Percentiles rank a stretch among this genome's conserved stretches.
phyloP scores from a whole-genome alignment of 345 rosid species.

The Populus deltoides region DNA sequence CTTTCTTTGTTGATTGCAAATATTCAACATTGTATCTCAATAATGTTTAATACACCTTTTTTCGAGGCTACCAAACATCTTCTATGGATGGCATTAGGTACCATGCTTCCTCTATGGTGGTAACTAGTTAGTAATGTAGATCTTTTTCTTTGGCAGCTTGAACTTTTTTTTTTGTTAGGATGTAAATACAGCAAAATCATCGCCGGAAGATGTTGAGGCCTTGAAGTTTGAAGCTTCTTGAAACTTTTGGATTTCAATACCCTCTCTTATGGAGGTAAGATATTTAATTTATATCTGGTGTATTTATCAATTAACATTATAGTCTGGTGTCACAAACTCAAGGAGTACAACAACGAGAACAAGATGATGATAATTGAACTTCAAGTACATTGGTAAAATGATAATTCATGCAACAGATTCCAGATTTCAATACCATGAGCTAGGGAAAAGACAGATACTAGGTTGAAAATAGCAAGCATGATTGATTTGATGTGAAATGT shows the following conservation, averaged over 20 bases:
- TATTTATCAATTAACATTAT: background rate
- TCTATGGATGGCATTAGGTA: too few relatives aligned
- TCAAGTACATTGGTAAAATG: background rate
- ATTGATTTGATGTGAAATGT: too few relatives aligned
- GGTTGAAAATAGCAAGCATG: too few relatives aligned
- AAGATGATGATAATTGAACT: too few relatives aligned
- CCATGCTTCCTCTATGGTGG: too few relatives aligned
- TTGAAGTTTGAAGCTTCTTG: conserved; percentile 7
- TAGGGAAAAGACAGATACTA: too few relatives aligned
- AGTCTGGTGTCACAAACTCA: background rate
- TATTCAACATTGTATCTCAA: too few relatives aligned
- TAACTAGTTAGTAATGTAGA: too few relatives aligned
- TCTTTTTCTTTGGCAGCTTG: background rate
- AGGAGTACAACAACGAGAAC: too few relatives aligned
- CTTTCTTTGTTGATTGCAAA: too few relatives aligned
- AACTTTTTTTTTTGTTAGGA: conserved; percentile 12
- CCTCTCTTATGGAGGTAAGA: conserved; percentile 9
- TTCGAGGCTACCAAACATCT: too few relatives aligned
- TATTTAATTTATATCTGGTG: background rate
- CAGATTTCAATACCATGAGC: background rate
- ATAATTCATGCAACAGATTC: background rate
- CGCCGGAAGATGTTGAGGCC: background rate
- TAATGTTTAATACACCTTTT: too few relatives aligned
- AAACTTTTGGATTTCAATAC: background rate
- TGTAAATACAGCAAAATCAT: conserved; percentile 2